Percentiles rank a stretch among this genome's conserved stretches.
These are phyloP conservation scores for Dictyophora rubrovolvata DNA, from an alignment of 768 basidiomycete genomes.

Conservation along the genomic window DNA sequence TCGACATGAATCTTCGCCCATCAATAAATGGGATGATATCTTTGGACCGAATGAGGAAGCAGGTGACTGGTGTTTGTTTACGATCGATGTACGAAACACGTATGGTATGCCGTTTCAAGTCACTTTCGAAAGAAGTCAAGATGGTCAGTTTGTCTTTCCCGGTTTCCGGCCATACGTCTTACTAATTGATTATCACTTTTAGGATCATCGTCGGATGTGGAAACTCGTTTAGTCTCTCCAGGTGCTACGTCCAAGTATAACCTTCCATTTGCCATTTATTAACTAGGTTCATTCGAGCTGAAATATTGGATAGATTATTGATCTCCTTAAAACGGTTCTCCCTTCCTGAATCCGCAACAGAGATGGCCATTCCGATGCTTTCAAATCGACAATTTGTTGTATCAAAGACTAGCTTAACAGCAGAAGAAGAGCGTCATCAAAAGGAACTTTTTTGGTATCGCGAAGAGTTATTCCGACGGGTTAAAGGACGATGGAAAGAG, in stretches of 20 bases:
- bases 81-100: constrained; percentile 83
- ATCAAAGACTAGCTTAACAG: constrained; percentile 54
- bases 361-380: constrained; percentile 68
- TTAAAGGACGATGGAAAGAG: constrained; percentile 79
- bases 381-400: constrained; percentile 90
- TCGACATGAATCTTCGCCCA: constrained; percentile 13
- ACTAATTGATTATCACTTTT: neutral
- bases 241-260: constrained; percentile 75
- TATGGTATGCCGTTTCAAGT: constrained; percentile 91
- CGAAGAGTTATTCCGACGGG: constrained; percentile 65
- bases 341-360: constrained; percentile 46
- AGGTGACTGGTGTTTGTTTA: constrained; percentile 73
- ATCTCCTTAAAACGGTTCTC: constrained; percentile 65
- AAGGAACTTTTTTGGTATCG: constrained; percentile 93
- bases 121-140: constrained; percentile 55
- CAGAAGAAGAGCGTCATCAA: constrained; percentile 50
- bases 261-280: neutral
- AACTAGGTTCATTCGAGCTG: neutral
- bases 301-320: constrained; percentile 35
- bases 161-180: constrained; percentile 9
- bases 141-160: constrained; percentile 30
- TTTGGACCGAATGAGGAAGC: constrained; percentile 36
- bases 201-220: constrained; percentile 34
- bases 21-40: constrained; percentile 20
- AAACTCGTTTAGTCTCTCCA: constrained; percentile 63